Conservation (phyloP, 129 eudicot species). For the Centella asiatica region DNA sequence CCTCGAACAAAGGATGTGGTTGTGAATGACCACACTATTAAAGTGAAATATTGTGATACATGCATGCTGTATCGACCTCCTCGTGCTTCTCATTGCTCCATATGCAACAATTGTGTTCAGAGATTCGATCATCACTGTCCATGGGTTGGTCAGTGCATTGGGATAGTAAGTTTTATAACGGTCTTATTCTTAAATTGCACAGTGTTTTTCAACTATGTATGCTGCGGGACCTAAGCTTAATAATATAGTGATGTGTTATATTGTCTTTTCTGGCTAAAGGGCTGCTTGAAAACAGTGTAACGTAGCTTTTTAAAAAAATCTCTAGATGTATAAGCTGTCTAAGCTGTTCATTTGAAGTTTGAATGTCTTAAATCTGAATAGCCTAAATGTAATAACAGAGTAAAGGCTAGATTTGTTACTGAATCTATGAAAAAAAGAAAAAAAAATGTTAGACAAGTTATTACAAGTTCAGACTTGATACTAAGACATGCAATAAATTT, state of each 20-base stretch:
- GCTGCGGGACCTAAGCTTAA: not conserved
- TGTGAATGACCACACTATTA: conserved; percentile 74
- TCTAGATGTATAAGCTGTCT: too few species aligned
- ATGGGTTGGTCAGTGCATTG: conserved; percentile 99
- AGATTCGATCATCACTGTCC: conserved; percentile 97
- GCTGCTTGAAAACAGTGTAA: too few species aligned
- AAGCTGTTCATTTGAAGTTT: too few species aligned
- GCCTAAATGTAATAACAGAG: too few species aligned
- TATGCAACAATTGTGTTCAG: conserved; percentile 95
- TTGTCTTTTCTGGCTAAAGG: not conserved
- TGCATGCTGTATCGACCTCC: conserved; percentile 98
- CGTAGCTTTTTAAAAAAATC: too few species aligned
- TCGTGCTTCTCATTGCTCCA: conserved; percentile 93
- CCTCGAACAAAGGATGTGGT: conserved; percentile 70
- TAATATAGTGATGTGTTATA: too few species aligned
- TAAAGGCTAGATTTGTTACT: too few species aligned
- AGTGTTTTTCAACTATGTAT: not conserved
- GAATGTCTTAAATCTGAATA: too few species aligned
- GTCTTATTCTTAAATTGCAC: not conserved
- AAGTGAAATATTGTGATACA: conserved; percentile 91
- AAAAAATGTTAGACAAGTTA: too few species aligned
- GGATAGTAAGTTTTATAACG: conserved; percentile 55
- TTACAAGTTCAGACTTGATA: too few species aligned
- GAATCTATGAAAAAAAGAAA: too few species aligned
- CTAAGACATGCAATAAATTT: not conserved